phyloP scores from a whole-genome alignment of 495 filamentous ascomycete genomes.

The Podospora didyma region DNA sequence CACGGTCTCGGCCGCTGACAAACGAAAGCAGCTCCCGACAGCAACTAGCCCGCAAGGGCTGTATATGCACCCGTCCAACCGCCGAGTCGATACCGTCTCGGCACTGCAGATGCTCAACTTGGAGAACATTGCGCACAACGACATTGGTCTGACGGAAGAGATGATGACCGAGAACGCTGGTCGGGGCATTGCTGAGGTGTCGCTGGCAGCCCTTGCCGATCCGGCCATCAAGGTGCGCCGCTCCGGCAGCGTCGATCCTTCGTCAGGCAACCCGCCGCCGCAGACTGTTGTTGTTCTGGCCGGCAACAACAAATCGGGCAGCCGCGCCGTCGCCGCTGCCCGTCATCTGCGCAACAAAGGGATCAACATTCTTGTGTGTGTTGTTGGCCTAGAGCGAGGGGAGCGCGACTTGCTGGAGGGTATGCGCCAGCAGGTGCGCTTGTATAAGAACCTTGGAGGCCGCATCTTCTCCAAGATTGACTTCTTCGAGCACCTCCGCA shows the following conservation, averaged over 20 bases:
- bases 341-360: slow-evolving; percentile 82
- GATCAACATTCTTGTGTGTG: slow-evolving; percentile 70
- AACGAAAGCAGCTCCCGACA: slow-evolving; percentile 27
- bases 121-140: slow-evolving; percentile 79
- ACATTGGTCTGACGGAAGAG: slow-evolving; percentile 80
- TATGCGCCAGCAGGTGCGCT: slow-evolving; percentile 67
- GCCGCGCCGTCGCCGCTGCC: slow-evolving; percentile 77
- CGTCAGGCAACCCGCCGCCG: slow-evolving; percentile 27
- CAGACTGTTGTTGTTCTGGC: slow-evolving; percentile 75
- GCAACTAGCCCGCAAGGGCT: slow-evolving; percentile 28
- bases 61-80: slow-evolving; percentile 57
- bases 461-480: slow-evolving; percentile 55
- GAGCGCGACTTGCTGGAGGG: slow-evolving; percentile 61
- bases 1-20: slow-evolving; percentile 24
- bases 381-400: slow-evolving; percentile 76
- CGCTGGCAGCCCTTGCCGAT: slow-evolving; percentile 57
- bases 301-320: slow-evolving; percentile 83
- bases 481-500: slow-evolving; percentile 47
- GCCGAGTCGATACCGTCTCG: slow-evolving; percentile 73
- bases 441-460: slow-evolving; percentile 75
- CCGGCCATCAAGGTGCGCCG: slow-evolving; percentile 50
- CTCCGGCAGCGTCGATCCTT: slow-evolving; percentile 30
- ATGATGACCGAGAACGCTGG: slow-evolving; percentile 90
- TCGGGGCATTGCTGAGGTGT: slow-evolving; percentile 79
- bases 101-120: slow-evolving; percentile 85